phyloP scores from a whole-genome alignment of 1,284 basidiomycete genomes.

The Trametes sp. region DNA sequence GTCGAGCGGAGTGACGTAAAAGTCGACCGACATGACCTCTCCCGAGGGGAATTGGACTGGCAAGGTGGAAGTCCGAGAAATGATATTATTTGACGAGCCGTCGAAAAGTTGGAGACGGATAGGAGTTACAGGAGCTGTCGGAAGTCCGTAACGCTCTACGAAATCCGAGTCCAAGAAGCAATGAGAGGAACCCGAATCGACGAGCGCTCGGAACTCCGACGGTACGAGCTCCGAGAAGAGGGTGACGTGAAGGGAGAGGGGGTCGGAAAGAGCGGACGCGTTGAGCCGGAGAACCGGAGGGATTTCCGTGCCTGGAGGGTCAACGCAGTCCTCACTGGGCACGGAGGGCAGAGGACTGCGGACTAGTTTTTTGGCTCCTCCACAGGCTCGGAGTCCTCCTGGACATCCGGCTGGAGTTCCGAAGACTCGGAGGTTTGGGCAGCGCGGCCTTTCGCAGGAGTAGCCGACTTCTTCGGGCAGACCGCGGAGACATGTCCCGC shows the following conservation, averaged over 20 bases:
- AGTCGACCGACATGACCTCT: conserved; percentile 10
- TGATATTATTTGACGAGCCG: conserved; percentile 10
- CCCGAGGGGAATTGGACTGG: conserved; percentile 12
- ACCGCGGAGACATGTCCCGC: conserved; percentile 1
- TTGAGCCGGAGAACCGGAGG: conserved; percentile 13
- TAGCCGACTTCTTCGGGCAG: conserved; percentile 14
- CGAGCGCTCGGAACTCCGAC: conserved; percentile 1
- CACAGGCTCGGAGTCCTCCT: conserved; percentile 17
- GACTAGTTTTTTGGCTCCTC: conserved; percentile 16
- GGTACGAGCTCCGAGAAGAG: conserved; percentile 6
- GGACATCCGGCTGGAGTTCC: not conserved
- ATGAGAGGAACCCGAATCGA: conserved; percentile 18
- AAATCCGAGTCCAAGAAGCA: conserved; percentile 19
- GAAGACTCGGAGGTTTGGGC: not conserved
- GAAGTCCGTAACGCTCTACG: not conserved
- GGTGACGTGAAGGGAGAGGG: not conserved
- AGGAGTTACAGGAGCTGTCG: not conserved
- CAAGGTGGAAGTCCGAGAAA: not conserved
- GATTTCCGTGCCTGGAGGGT: conserved; percentile 1
- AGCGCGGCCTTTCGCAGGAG: conserved; percentile 4
- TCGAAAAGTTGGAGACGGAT: conserved; percentile 10
- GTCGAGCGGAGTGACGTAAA: conserved; percentile 19
- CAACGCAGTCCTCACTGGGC: conserved; percentile 9
- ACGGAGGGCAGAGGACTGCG: conserved; percentile 8
- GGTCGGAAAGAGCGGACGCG: conserved; percentile 15